Evolutionary conservation across 495 filamentous ascomycete genomes (phyloP), one percentile per base, ranked within the genome.

Genomic region (Poronia punctata): DNA sequence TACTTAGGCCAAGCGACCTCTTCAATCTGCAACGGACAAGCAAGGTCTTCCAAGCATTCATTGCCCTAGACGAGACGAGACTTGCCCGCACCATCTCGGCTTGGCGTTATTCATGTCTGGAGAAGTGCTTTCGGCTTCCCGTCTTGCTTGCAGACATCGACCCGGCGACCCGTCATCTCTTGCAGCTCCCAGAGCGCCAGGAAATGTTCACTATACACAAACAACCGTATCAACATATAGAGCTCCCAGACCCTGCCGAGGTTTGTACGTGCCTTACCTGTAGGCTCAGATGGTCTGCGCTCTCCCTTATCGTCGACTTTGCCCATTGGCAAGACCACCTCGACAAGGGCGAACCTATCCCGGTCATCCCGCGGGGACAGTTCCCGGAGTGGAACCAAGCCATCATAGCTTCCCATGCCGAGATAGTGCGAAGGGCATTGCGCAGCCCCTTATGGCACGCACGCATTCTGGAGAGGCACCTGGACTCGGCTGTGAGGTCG

Each of bases 241-340:
- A 54, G 19, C 15, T 51, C 0, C 61, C 67, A 7, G 58, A 75
- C 41, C 45, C 49, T 0, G 24, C 43, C 2, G 46, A 67, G 7
- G 41, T 70, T 2, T 78, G 74, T 51, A 72, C 69, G 11, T 78
- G 74, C 48, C 36, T 73, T 14, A 68, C 67, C 3, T 79, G 75
- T 43, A 44, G 69, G 17, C 35, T 71, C 12, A 60, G 66, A 12
- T 79, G 74, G 75, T 71, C 70, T 38, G 61, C 66, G 0, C 64
- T 78, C 3, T 65, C 62, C 34, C 24, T 76, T 8, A 57, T 62
- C 10, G 61, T 78, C 22, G 74, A 79, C 40, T 70, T 79, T 34
- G 67, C 67, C 6, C 58, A 70, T 46, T 79, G 71, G 70, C 75
- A 76, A 44, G 12, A 45, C 14, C 37, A 74, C 34, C 63, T 77